Base-by-base conservation (phyloP, 2,329 filamentous ascomycete species). In the Nemania abortiva region DNA sequence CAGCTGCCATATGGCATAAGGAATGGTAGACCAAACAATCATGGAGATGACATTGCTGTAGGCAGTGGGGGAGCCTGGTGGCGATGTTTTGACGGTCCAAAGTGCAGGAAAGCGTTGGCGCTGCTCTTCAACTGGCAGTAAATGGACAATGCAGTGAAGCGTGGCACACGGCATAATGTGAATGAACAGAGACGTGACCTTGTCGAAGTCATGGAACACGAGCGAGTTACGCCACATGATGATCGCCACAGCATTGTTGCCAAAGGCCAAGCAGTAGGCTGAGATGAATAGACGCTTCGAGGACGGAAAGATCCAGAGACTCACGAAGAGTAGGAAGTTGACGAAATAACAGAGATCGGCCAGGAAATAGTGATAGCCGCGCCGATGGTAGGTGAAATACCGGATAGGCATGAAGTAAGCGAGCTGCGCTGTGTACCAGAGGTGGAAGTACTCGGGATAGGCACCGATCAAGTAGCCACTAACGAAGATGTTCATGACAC, bases 201-300 rank as follows among this genome's bases (percentile, higher is more conserved):
- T 99, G 86, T 99, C 96, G 82, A 99, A 90, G 78, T 94, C 97
- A 84, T 99, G 96, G 81, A 99, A 99, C 55, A 99, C 96, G 77
- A 99, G 88, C 37, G 95, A 98, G 80, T 99, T 99, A 72, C 96
- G 90, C 96, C 96, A 99, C 95, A 99, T 96, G 78, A 96, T 94
- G 79, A 99, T 98, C 13, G 96, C 96, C 55, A 98, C 90, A 22
- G 96, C 96, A 78, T 99, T 99, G 82, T 99, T 99, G 71, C 96
- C 96, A 78, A 93, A 97, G 10, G 95, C 93, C 39, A 99, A 85
- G 77, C 96, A 98, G 81, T 95, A 99, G 0, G 93, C 91, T 73
- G 94, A 91, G 72, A 97, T 96, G 80, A 99, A 95, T 18, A 99
- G 87, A 53, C 95, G 90, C 81, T 97, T 97, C 13, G 95, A 98